Base-by-base conservation (phyloP, 371 early-diverging fungal genomes). In the Mucor ambiguus region DNA sequence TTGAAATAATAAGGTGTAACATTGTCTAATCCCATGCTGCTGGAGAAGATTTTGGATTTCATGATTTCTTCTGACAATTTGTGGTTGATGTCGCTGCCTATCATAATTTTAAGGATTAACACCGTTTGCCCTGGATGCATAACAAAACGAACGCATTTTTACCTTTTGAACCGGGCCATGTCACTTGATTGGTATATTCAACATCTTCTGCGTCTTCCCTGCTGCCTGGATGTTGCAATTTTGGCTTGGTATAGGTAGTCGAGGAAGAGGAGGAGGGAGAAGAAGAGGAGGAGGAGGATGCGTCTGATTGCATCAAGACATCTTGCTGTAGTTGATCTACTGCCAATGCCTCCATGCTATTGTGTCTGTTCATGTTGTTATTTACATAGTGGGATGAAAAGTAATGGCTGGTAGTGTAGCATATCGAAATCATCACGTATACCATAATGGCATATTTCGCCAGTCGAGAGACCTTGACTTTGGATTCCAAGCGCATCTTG, bases 1-100 rank as follows among this genome's bases (percentile, higher is more conserved):
- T 75, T 72, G 64, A 79, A 85, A 60, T 84, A 87, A 61, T 85
- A 85, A 30, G 87, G 87, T n/a, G 78, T 84, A 24, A 87, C 76
- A 44, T 84, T 75, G 37, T 85, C 80, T 18, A 82, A 81, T 20
- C 83, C 81, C 82, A 87, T 80, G 11, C 82, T 73, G 30, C 79
- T 80, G 11, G 80, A 75, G 57, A 79, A 87, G 1, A 85, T 66
- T 60, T 87, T 87, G 20, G 84, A 82, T 57, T 79, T 70, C 49
- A 82, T 66, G 44, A 81, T 79, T 20, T 78, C 73, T 49, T 82
- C 81, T 8, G 80, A 68, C 33, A 76, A 56, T 18, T 38, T 61
- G 38, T 75, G 70, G 24, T 41, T 59, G 14, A 20, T 56, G 12
- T 57, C 61, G 37, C 61, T 67, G 58, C 61, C 67, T 67, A 28